Base-by-base conservation (phyloP, 257 asterid genomes). In the Ballota nigra region DNA sequence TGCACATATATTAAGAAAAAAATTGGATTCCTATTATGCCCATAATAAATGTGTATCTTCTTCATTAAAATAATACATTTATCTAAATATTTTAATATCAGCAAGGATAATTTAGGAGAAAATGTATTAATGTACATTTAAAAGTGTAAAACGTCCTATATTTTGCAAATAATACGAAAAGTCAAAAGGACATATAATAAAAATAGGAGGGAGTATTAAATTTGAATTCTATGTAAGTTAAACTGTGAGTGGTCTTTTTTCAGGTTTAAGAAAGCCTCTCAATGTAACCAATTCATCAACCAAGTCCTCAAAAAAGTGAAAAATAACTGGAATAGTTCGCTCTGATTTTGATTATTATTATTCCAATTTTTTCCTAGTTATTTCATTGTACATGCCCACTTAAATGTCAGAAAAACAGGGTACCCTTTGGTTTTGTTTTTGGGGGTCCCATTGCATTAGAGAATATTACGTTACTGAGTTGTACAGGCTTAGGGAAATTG, bases 211-310 rank as follows among this genome's bases (percentile, higher is more conserved):
- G n/a, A n/a, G n/a, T n/a, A n/a, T n/a, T 51, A 51, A 51, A 51
- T 51, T 16, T 51, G 57, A 51, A 6, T 49, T 49, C 18, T 5
- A 16, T 49, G 57, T 49, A 5, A 18, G 16, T 51, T 15, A 51
- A 11, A 12, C 6, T 41, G 49, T 11, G n/a, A 12, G n/a, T 41
- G 8, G 15, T 23, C 28, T 62, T 68, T 12, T 78, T 62, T 75
- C 86, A 88, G 95, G 86, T 70, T 63, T 81, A 57, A 73, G 74
- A 68, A 84, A 75, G 73, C 81, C 88, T 16, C 10, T 56, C 38
- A 74, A 80, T 47, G 76, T 82, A 77, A 67, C 79, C 67, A 81
- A 51, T 70, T 29, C 76, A 71, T 62, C 74, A 68, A 70, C 69
- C 49, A 75, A 72, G 67, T 29, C 73, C 65, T 45, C 80, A 53